Conservation (phyloP, 1,139 yeast genomes). For the Wickerhamomyces sp. region DNA sequence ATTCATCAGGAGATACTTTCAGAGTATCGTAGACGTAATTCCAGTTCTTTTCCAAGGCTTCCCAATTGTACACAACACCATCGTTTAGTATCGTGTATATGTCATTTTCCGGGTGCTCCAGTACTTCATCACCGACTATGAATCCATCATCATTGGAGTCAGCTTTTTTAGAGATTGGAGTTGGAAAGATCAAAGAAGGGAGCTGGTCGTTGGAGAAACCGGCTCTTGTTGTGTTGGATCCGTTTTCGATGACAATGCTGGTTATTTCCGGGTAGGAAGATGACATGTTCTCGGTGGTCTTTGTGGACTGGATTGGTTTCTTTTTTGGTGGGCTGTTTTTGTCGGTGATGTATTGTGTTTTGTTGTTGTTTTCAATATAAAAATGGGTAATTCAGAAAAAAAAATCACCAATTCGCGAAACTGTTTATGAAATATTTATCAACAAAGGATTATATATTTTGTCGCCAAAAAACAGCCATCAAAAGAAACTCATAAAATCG, state of each 20-base stretch:
- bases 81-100: slow-evolving; percentile 60
- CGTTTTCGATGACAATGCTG: slow-evolving; percentile 66
- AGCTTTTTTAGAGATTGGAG: slow-evolving; percentile 42
- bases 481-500: not conserved
- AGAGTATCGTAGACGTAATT: slow-evolving; percentile 46
- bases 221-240: slow-evolving; percentile 60
- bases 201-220: slow-evolving; percentile 65
- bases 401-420: too few species aligned
- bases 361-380: too few species aligned
- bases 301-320: too few species aligned
- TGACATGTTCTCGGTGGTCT: too few species aligned
- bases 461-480: too few species aligned
- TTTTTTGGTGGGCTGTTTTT: too few species aligned
- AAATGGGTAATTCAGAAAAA: not conserved
- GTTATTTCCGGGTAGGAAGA: slow-evolving; percentile 30
- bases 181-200: slow-evolving; percentile 55
- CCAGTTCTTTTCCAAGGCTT: slow-evolving; percentile 56
- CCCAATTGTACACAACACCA: slow-evolving; percentile 65
- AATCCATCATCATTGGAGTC: slow-evolving; percentile 32
- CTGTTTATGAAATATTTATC: too few species aligned
- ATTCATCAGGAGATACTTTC: slow-evolving; percentile 44
- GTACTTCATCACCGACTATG: slow-evolving; percentile 49
- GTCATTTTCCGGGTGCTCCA: slow-evolving; percentile 39
- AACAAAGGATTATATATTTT: too few species aligned
- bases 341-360: too few species aligned